phyloP scores from a whole-genome alignment of 2,329 filamentous ascomycete genomes.

The Aspergillus nomiae region DNA sequence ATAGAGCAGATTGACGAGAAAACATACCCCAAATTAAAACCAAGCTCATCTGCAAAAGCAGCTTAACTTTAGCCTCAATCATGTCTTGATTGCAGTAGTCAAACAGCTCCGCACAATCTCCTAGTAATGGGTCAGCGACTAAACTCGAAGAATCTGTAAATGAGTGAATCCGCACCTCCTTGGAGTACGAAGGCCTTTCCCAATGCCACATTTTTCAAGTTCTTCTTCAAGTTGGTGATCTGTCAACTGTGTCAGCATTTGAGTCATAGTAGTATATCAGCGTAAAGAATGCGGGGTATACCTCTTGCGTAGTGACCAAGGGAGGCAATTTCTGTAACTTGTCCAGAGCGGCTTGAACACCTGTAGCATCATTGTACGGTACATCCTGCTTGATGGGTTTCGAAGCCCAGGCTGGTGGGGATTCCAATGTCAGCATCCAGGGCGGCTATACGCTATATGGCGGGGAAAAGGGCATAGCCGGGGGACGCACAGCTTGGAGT shows the following conservation, averaged over 20 bases:
- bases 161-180: conserved; percentile 60
- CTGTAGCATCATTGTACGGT: conserved; percentile 45
- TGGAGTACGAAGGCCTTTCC: conserved; percentile 93
- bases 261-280: neutral
- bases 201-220: conserved; percentile 80
- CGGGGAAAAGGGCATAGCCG: neutral
- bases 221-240: conserved; percentile 76
- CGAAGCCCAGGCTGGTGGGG: conserved; percentile 23
- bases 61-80: conserved; percentile 95
- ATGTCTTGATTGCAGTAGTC: conserved; percentile 88
- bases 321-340: conserved; percentile 50
- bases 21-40: conserved; percentile 79
- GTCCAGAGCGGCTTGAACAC: conserved; percentile 41
- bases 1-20: conserved; percentile 30
- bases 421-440: neutral
- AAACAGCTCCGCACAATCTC: conserved; percentile 93
- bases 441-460: neutral
- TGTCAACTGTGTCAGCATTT: conserved; percentile 17
- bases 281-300: conserved; percentile 11
- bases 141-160: neutral
- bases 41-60: conserved; percentile 94
- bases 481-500: conserved; percentile 19
- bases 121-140: conserved; percentile 21
- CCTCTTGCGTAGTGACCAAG: conserved; percentile 50
- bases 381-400: conserved; percentile 30